phyloP scores from a whole-genome alignment of 2,329 filamentous ascomycete genomes.

The Pyricularia grisea region DNA sequence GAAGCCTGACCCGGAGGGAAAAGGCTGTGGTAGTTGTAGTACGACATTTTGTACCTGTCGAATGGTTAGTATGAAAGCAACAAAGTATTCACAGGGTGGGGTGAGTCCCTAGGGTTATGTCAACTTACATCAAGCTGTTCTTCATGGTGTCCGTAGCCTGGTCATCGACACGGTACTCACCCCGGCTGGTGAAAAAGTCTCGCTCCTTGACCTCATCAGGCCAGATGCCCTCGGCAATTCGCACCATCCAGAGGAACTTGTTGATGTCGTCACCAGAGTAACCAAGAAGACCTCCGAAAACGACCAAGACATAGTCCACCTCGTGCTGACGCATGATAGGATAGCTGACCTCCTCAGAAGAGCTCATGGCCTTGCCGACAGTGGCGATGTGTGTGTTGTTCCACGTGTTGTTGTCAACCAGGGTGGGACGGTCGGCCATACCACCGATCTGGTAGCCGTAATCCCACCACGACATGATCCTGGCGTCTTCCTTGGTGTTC shows the following conservation, averaged over 20 bases:
- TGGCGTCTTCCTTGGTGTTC: slow-evolving; percentile 89
- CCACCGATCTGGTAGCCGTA: slow-evolving; percentile 99
- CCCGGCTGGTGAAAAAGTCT: slow-evolving; percentile 85
- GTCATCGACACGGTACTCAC: slow-evolving; percentile 93
- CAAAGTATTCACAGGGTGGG: neutral
- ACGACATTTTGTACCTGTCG: slow-evolving; percentile 98
- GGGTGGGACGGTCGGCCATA: slow-evolving; percentile 93
- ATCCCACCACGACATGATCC: slow-evolving; percentile 99
- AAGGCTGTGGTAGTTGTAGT: slow-evolving; percentile 90
- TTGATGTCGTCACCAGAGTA: slow-evolving; percentile 99
- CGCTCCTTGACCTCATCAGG: slow-evolving; percentile 98
- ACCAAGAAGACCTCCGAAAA: slow-evolving; percentile 90
- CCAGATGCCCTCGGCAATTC: slow-evolving; percentile 98
- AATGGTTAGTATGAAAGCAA: neutral
- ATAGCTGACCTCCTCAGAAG: slow-evolving; percentile 94
- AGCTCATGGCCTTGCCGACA: slow-evolving; percentile 98
- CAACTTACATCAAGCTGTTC: slow-evolving; percentile 92
- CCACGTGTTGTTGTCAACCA: slow-evolving; percentile 99
- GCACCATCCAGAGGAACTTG: slow-evolving; percentile 99
- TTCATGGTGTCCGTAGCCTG: slow-evolving; percentile 94
- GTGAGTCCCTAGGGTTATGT: neutral
- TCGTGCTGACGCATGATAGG: slow-evolving; percentile 97
- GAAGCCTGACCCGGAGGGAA: slow-evolving; percentile 86
- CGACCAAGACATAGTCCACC: slow-evolving; percentile 96
- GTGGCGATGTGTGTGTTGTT: slow-evolving; percentile 99